Conservation (phyloP, 2,329 filamentous ascomycete genomes). For the Penicillium sumatraense region DNA sequence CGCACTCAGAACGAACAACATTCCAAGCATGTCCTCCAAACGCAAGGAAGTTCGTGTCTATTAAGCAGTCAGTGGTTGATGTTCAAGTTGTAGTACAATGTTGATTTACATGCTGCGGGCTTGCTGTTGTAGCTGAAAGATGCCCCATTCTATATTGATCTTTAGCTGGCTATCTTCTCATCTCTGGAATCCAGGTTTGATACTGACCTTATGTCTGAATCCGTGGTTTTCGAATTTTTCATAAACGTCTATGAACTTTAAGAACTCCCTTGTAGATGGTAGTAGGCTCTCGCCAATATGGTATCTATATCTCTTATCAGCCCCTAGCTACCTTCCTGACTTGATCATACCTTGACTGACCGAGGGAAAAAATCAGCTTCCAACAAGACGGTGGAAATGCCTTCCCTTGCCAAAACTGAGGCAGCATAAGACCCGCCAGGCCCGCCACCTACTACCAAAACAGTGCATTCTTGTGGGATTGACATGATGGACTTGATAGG, state of each 20-base stretch:
- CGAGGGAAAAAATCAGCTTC: constrained; percentile 51
- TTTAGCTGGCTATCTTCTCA: not conserved
- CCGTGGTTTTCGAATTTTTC: constrained; percentile 46
- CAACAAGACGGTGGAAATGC: constrained; percentile 48
- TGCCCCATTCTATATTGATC: constrained; percentile 38
- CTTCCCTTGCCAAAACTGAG: constrained; percentile 49
- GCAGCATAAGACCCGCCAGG: constrained; percentile 50
- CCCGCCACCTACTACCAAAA: constrained; percentile 37
- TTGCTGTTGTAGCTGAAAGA: constrained; percentile 47
- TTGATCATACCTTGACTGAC: not conserved
- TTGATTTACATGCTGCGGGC: constrained; percentile 31
- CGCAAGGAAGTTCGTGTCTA: constrained; percentile 51
- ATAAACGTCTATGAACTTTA: constrained; percentile 52
- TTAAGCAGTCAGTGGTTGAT: not conserved
- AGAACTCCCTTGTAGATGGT: constrained; percentile 46
- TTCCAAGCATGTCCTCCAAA: constrained; percentile 50
- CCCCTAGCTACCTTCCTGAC: not conserved
- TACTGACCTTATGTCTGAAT: constrained; percentile 47
- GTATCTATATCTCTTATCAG: constrained; percentile 30
- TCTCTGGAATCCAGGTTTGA: not conserved
- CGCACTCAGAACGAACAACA: constrained; percentile 52
- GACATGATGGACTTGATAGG: not conserved
- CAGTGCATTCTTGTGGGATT: constrained; percentile 35
- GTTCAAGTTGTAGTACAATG: not conserved
- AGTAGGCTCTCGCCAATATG: constrained; percentile 46